A percentile compares a stretch with the other conserved stretches of the same genome.
Conservation (phyloP, 108 stramenopile species). For the Cylindrotheca fusiformis region DNA sequence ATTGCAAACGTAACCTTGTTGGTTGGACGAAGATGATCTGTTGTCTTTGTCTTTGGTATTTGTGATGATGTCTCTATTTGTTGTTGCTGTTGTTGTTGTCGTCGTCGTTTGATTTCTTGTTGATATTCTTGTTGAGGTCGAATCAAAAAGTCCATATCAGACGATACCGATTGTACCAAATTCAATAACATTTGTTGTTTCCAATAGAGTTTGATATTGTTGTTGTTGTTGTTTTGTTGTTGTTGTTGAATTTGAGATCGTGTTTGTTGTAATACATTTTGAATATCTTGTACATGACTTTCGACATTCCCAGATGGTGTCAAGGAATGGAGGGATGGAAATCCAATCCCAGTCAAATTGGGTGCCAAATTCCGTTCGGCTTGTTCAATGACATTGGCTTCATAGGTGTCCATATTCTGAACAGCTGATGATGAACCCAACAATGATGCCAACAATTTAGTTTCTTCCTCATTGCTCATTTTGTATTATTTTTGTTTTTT, state of each 20-base stretch:
- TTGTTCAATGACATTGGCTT: constrained; percentile 57
- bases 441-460: constrained; percentile 56
- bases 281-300: constrained; percentile 56
- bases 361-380: constrained; percentile 53
- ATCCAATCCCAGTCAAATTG: constrained; percentile 31
- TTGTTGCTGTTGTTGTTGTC: constrained; percentile 11
- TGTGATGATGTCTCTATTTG: neutral
- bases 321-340: constrained; percentile 22
- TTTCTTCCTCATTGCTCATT: constrained; percentile 49
- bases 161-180: constrained; percentile 41
- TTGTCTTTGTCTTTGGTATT: neutral
- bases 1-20: neutral
- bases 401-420: constrained; percentile 49
- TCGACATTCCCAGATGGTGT: constrained; percentile 13
- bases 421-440: constrained; percentile 42
- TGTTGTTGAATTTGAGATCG: constrained; percentile 25
- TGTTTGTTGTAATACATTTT: constrained; percentile 41
- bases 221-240: constrained; percentile 18
- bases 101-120: constrained; percentile 15
- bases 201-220: constrained; percentile 33
- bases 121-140: constrained; percentile 27
- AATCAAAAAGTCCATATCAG: constrained; percentile 21
- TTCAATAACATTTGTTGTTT: constrained; percentile 62
- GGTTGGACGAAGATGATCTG: neutral
- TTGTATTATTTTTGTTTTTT: too few species aligned